A percentile compares a stretch with the other conserved stretches of the same genome.
Evolutionary conservation across 345 rosid genomes (phyloP).

Genomic region (Euclidium syriacum): DNA sequence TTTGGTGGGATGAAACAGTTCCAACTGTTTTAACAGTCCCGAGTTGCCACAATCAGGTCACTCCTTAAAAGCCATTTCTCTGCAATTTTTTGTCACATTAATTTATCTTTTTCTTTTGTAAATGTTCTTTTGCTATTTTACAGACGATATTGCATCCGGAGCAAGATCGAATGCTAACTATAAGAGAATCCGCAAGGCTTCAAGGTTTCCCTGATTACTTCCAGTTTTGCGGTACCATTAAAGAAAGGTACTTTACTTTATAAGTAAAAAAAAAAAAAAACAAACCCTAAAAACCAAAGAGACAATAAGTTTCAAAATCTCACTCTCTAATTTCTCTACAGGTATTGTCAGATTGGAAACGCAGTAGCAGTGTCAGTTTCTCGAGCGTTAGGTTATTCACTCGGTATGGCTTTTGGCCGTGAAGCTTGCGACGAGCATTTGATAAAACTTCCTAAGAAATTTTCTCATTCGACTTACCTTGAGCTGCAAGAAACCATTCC

Average conservation of each 20-base stretch:
- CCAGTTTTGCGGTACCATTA: slow-evolving; percentile 67
- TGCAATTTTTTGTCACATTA: slow-evolving; percentile 7
- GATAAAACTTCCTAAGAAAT: slow-evolving; percentile 64
- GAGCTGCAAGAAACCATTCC: slow-evolving; percentile 34
- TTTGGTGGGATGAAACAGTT: slow-evolving; percentile 98
- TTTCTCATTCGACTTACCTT: slow-evolving; percentile 57
- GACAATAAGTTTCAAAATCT: not conserved
- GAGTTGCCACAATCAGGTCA: slow-evolving; percentile 67
- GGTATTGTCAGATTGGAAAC: slow-evolving; percentile 89
- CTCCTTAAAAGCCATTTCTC: not conserved
- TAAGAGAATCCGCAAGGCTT: slow-evolving; percentile 85
- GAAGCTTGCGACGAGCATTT: slow-evolving; percentile 40
- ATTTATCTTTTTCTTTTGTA: not conserved
- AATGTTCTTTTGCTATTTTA: slow-evolving; percentile 20
- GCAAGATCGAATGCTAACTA: slow-evolving; percentile 86
- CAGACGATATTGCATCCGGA: slow-evolving; percentile 81
- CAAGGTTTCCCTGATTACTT: slow-evolving; percentile 99
- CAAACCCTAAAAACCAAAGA: not conserved
- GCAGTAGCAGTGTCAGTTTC: slow-evolving; percentile 81
- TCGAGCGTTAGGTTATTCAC: slow-evolving; percentile 72
- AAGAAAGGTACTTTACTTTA: slow-evolving; percentile 50
- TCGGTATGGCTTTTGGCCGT: slow-evolving; percentile 63
- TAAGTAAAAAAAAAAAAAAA: no score
- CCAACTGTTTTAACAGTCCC: slow-evolving; percentile 71
- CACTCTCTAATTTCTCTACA: slow-evolving; percentile 12